These are phyloP conservation scores for Yamadazyma phyllophila DNA, from an alignment of 805 yeast species.

Conservation along the genomic window DNA sequence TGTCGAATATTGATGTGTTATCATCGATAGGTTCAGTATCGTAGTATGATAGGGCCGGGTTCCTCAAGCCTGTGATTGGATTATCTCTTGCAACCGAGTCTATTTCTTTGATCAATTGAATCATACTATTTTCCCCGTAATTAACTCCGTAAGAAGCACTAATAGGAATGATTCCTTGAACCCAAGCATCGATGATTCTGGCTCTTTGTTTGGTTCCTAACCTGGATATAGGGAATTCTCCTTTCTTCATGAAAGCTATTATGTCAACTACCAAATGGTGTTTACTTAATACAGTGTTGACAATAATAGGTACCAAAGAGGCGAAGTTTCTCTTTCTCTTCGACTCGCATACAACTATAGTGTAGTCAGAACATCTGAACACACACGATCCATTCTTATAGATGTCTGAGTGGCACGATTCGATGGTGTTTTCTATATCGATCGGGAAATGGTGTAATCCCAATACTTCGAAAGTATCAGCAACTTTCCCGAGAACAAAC, in stretches of 20 bases:
- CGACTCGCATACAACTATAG: slow-evolving; percentile 71
- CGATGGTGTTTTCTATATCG: slow-evolving; percentile 65
- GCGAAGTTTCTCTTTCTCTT: slow-evolving; percentile 53
- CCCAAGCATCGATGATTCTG: slow-evolving; percentile 56
- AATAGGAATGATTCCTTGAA: slow-evolving; percentile 44
- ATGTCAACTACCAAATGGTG: slow-evolving; percentile 84
- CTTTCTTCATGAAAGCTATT: slow-evolving; percentile 70
- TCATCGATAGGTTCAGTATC: slow-evolving; percentile 22
- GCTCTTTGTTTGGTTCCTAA: slow-evolving; percentile 77
- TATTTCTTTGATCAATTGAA: slow-evolving; percentile 56
- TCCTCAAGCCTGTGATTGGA: slow-evolving; percentile 38
- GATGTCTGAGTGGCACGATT: slow-evolving; percentile 50
- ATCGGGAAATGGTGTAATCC: slow-evolving; percentile 89
- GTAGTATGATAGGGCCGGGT: slow-evolving; percentile 43
- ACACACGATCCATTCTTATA: slow-evolving; percentile 62
- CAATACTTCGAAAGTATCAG: slow-evolving; percentile 84
- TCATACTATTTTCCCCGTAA: slow-evolving; percentile 64
- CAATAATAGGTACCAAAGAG: slow-evolving; percentile 78
- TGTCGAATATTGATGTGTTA: slow-evolving; percentile 28
- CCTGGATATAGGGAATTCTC: slow-evolving; percentile 65
- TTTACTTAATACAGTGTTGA: slow-evolving; percentile 70
- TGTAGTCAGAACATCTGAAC: slow-evolving; percentile 78
- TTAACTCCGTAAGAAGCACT: slow-evolving; percentile 49
- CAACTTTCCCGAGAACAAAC: slow-evolving; percentile 79
- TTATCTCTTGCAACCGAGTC: slow-evolving; percentile 41